These are phyloP conservation scores for Ramaria sp. DNA, from an alignment of 768 basidiomycete species.

Conservation along the genomic window DNA sequence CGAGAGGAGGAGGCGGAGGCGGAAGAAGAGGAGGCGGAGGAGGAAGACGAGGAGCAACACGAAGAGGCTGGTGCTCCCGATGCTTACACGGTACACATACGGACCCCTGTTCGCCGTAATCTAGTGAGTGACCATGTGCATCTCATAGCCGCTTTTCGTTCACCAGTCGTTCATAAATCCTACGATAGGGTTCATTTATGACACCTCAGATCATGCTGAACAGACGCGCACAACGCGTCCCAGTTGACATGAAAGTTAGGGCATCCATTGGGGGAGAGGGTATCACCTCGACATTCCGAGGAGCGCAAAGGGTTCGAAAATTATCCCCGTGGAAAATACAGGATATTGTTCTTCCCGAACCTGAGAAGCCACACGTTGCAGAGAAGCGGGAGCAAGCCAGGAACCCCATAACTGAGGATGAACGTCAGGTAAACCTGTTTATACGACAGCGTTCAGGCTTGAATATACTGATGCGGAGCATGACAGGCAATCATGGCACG, in stretches of 20 bases:
- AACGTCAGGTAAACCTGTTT: conserved; percentile 9
- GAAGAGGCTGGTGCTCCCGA: conserved; percentile 14
- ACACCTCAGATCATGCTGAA: neutral
- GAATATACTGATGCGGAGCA: neutral
- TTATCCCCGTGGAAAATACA: neutral
- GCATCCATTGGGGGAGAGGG: conserved; percentile 10
- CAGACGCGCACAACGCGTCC: conserved; percentile 2
- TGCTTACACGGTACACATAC: conserved; percentile 2
- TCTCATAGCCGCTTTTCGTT: conserved; percentile 1
- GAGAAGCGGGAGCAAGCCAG: conserved; percentile 37
- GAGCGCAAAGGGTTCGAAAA: conserved; percentile 1
- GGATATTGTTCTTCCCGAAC: conserved; percentile 9
- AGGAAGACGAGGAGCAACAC: conserved; percentile 6
- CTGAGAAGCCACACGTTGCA: conserved; percentile 20
- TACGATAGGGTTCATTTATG: neutral
- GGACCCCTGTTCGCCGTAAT: conserved; percentile 3
- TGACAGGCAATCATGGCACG: conserved; percentile 53
- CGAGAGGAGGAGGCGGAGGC: neutral
- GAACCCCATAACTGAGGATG: conserved; percentile 12
- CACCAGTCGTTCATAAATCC: neutral
- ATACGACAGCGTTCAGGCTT: neutral
- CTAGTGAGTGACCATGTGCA: conserved; percentile 1
- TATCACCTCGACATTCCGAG: neutral
- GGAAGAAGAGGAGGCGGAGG: conserved; percentile 6
- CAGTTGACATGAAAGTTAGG: conserved; percentile 7